Percentiles rank a stretch among this genome's conserved stretches.
These are phyloP conservation scores for Suillus lakei DNA, from an alignment of 768 basidiomycete genomes.

Conservation along the genomic window DNA sequence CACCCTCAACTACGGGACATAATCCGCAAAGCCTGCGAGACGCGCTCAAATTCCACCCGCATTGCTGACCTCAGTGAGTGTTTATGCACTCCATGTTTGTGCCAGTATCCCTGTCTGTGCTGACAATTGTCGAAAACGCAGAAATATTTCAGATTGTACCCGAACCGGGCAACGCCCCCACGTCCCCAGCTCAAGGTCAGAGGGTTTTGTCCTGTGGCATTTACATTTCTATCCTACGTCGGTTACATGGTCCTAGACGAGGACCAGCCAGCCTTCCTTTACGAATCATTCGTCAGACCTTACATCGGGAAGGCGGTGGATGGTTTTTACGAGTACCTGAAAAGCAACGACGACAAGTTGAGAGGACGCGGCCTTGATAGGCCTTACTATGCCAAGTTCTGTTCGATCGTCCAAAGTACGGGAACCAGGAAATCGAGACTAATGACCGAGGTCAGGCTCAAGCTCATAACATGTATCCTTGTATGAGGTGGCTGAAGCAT, in stretches of 20 bases:
- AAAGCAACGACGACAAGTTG: slow-evolving; percentile 11
- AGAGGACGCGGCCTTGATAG: neutral
- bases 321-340: slow-evolving; percentile 24
- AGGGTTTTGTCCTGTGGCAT: neutral
- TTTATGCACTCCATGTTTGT: neutral
- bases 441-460: slow-evolving; percentile 10
- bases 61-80: neutral
- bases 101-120: neutral
- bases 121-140: neutral
- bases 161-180: neutral
- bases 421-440: slow-evolving; percentile 25
- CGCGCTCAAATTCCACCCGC: neutral
- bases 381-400: slow-evolving; percentile 14
- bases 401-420: slow-evolving; percentile 23
- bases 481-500: neutral
- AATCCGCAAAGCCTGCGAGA: neutral
- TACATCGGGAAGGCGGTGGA: slow-evolving; percentile 12
- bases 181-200: neutral
- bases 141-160: neutral
- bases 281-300: slow-evolving; percentile 6
- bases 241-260: neutral
- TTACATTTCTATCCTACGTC: neutral
- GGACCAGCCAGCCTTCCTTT: neutral
- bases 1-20: neutral
- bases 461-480: neutral